Conservation (phyloP, 768 basidiomycete genomes). For the Kwoniella sp. region DNA sequence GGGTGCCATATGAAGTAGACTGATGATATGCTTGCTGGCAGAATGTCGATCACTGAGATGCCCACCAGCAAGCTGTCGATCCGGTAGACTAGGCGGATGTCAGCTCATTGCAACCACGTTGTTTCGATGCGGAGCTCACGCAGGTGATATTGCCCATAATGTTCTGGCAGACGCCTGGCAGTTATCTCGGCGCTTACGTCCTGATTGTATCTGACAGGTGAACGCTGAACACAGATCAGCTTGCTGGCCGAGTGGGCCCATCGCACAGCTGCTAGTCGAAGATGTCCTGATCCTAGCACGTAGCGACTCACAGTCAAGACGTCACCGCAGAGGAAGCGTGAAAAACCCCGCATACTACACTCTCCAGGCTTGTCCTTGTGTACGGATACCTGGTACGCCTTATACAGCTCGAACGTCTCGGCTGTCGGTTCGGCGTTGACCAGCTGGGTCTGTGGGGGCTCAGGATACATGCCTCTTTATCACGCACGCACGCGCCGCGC, state of each 20-base stretch:
- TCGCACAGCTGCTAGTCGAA: no score
- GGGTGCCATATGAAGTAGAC: conserved; percentile 87
- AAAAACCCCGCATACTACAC: conserved; percentile 58
- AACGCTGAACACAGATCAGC: no score
- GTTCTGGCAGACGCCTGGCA: conserved; percentile 55
- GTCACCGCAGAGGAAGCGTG: conserved; percentile 70
- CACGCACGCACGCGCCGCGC: conserved; percentile 10
- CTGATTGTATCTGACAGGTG: conserved; percentile 61
- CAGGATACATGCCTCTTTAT: no score
- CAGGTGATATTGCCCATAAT: conserved; percentile 91
- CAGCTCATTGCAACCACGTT: background rate
- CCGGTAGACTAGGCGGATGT: conserved; percentile 56
- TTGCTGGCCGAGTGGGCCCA: no score
- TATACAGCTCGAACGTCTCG: conserved; percentile 76
- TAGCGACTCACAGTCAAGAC: conserved; percentile 67
- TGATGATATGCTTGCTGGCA: conserved; percentile 74
- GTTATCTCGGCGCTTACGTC: conserved; percentile 5
- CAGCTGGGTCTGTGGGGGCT: conserved; percentile 59
- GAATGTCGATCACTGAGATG: conserved; percentile 80
- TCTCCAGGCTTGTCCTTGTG: conserved; percentile 61
- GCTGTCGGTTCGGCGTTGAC: conserved; percentile 70
- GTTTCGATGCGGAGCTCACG: conserved; percentile 46
- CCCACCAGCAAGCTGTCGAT: conserved; percentile 78
- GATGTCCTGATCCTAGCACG: no score
- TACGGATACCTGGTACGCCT: conserved; percentile 70